These are phyloP conservation scores for Pichia californica DNA, from an alignment of 805 yeast species.

Conservation along the genomic window DNA sequence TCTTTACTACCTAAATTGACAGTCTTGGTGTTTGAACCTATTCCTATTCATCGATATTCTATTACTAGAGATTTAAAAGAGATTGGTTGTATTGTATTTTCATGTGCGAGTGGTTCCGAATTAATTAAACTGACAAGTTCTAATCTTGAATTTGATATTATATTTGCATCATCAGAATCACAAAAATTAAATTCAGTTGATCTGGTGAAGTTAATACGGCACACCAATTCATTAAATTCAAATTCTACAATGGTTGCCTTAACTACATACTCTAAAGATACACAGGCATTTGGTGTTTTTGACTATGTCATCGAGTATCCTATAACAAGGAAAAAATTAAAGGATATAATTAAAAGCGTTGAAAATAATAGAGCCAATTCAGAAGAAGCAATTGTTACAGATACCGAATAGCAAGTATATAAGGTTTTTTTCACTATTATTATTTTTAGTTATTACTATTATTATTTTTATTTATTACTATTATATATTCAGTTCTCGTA, in stretches of 20 bases:
- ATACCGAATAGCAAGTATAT: slow-evolving; percentile 25
- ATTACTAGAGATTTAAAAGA: slow-evolving; percentile 56
- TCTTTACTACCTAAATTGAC: slow-evolving; percentile 35
- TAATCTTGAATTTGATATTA: slow-evolving; percentile 75
- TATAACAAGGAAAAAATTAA: slow-evolving; percentile 31
- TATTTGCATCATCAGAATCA: slow-evolving; percentile 66
- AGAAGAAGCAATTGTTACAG: slow-evolving; percentile 30
- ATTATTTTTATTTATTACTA: too few species aligned
- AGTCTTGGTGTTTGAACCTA: slow-evolving; percentile 79
- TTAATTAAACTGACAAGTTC: slow-evolving; percentile 76
- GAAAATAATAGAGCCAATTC: slow-evolving; percentile 16
- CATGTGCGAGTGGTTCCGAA: slow-evolving; percentile 76
- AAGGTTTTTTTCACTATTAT: too few species aligned
- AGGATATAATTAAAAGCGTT: slow-evolving; percentile 24
- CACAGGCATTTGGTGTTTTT: slow-evolving; percentile 46
- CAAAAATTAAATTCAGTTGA: slow-evolving; percentile 67
- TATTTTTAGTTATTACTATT: too few species aligned
- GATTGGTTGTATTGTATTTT: slow-evolving; percentile 73
- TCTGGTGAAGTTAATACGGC: slow-evolving; percentile 66
- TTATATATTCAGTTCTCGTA: too few species aligned
- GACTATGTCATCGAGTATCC: slow-evolving; percentile 76
- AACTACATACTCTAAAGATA: slow-evolving; percentile 68
- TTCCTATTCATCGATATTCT: slow-evolving; percentile 71
- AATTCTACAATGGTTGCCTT: slow-evolving; percentile 71
- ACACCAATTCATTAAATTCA: slow-evolving; percentile 72